These are phyloP conservation scores for Ustilago cynodontis DNA, from an alignment of 1,284 basidiomycete genomes.

Conservation along the genomic window DNA sequence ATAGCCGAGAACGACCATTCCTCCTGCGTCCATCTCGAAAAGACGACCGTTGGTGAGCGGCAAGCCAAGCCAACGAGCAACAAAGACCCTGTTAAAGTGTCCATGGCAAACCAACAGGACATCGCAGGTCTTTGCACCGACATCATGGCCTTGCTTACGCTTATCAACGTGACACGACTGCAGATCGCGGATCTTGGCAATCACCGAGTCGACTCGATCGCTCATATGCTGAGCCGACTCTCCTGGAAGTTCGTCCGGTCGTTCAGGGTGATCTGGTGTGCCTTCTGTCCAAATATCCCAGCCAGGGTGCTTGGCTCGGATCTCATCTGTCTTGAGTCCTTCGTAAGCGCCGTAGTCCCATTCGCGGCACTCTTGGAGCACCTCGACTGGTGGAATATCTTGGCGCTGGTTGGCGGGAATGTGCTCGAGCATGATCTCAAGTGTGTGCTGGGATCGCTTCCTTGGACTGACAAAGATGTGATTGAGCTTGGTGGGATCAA, in stretches of 20 bases:
- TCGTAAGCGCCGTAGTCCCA: conserved; percentile 70
- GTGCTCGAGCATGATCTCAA: conserved; percentile 60
- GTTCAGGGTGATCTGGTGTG: conserved; percentile 58
- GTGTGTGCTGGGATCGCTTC: conserved; percentile 56
- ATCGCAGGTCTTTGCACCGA: conserved; percentile 56
- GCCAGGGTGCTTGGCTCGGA: conserved; percentile 52
- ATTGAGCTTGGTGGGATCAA: conserved; percentile 58
- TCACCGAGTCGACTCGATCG: conserved; percentile 61
- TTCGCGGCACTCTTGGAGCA: conserved; percentile 63
- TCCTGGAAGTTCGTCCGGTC: conserved; percentile 56
- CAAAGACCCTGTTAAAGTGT: conserved; percentile 66
- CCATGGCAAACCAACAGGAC: conserved; percentile 67
- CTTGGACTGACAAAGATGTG: conserved; percentile 64
- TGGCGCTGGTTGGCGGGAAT: conserved; percentile 36
- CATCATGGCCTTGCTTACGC: conserved; percentile 46
- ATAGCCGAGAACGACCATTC: conserved; percentile 66
- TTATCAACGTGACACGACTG: conserved; percentile 60
- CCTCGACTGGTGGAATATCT: conserved; percentile 46
- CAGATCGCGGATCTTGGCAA: conserved; percentile 54
- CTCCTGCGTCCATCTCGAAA: conserved; percentile 67
- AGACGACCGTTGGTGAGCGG: conserved; percentile 55
- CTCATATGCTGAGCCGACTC: conserved; percentile 64
- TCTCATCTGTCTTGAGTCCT: conserved; percentile 64
- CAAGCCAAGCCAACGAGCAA: conserved; percentile 65
- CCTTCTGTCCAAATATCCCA: conserved; percentile 69